Conservation (phyloP, 768 basidiomycete genomes). For the Scleroderma citrinum region DNA sequence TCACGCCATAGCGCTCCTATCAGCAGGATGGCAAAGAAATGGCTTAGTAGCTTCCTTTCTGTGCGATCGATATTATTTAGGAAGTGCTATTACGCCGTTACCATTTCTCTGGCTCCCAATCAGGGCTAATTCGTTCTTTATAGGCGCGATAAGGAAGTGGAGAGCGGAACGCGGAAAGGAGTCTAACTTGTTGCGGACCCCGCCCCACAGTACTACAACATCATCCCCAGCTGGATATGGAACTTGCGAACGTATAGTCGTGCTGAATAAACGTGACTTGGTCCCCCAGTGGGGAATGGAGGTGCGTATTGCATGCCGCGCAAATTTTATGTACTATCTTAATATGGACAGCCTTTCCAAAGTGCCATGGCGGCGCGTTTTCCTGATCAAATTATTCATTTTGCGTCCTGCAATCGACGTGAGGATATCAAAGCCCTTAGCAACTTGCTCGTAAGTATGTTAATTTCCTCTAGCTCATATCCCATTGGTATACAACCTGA, state of each 20-base stretch:
- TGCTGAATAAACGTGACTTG: slow-evolving; percentile 90
- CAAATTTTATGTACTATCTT: slow-evolving; percentile 2
- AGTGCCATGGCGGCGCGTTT: slow-evolving; percentile 65
- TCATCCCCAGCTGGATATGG: slow-evolving; percentile 17
- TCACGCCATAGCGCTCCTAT: slow-evolving; percentile 14
- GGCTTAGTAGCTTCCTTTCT: slow-evolving; percentile 10
- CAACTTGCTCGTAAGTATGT: slow-evolving; percentile 71
- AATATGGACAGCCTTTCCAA: slow-evolving; percentile 56
- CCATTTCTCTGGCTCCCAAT: slow-evolving; percentile 5
- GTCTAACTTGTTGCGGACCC: slow-evolving; percentile 34
- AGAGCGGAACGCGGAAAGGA: slow-evolving; percentile 59
- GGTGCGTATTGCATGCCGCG: slow-evolving; percentile 36
- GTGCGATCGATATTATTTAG: slow-evolving; percentile 9
- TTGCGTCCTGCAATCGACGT: slow-evolving; percentile 65
- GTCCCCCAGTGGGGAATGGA: slow-evolving; percentile 85
- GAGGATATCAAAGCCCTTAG: slow-evolving; percentile 61
- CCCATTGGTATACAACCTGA: neutral
- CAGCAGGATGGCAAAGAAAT: slow-evolving; percentile 11
- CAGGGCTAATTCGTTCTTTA: slow-evolving; percentile 15
- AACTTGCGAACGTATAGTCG: slow-evolving; percentile 79
- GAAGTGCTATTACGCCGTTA: slow-evolving; percentile 5
- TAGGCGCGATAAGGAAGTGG: slow-evolving; percentile 67
- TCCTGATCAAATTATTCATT: slow-evolving; percentile 62
- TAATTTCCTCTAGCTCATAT: slow-evolving; percentile 2
- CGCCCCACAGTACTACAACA: slow-evolving; percentile 29